phyloP scores from a whole-genome alignment of 2,329 filamentous ascomycete genomes.

The Pestalotiopsis sp. region DNA sequence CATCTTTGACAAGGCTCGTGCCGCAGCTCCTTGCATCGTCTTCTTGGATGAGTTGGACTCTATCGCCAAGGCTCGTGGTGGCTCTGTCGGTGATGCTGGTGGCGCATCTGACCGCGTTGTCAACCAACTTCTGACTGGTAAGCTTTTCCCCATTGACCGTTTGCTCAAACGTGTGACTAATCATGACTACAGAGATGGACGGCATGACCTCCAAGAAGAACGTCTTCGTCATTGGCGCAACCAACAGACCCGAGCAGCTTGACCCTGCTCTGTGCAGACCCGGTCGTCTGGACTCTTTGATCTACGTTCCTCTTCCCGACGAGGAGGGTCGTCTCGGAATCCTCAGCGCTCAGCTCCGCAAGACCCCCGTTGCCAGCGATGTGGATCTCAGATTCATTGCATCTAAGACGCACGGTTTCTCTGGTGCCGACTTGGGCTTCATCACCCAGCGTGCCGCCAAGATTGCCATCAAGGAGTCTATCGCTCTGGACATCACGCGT shows the following conservation, averaged over 20 bases:
- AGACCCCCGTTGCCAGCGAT: slow-evolving; percentile 89
- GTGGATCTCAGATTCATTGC: slow-evolving; percentile 92
- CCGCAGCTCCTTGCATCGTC: slow-evolving; percentile 95
- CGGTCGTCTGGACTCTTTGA: slow-evolving; percentile 96
- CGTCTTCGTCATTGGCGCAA: slow-evolving; percentile 98
- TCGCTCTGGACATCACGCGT: slow-evolving; percentile 85
- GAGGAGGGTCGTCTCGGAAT: slow-evolving; percentile 88
- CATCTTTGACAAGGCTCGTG: slow-evolving; percentile 99
- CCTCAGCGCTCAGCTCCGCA: slow-evolving; percentile 93
- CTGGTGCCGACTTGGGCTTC: slow-evolving; percentile 98
- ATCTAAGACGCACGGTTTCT: slow-evolving; percentile 97
- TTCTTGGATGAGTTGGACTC: slow-evolving; percentile 99
- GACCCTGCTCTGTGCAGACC: slow-evolving; percentile 98
- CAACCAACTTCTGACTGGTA: slow-evolving; percentile 97
- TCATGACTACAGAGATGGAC: slow-evolving; percentile 76
- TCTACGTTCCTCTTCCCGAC: slow-evolving; percentile 96
- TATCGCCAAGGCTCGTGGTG: slow-evolving; percentile 98
- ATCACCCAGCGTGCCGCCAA: slow-evolving; percentile 99
- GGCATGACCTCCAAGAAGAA: slow-evolving; percentile 99
- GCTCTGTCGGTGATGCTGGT: slow-evolving; percentile 92
- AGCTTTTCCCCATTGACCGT: slow-evolving; percentile 38
- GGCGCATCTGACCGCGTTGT: slow-evolving; percentile 99
- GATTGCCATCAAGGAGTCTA: slow-evolving; percentile 98
- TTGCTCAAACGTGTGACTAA: slow-evolving; percentile 29
- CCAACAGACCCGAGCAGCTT: slow-evolving; percentile 97